phyloP scores from a whole-genome alignment of 257 asterid genomes.

The Ehretia macrophylla region DNA sequence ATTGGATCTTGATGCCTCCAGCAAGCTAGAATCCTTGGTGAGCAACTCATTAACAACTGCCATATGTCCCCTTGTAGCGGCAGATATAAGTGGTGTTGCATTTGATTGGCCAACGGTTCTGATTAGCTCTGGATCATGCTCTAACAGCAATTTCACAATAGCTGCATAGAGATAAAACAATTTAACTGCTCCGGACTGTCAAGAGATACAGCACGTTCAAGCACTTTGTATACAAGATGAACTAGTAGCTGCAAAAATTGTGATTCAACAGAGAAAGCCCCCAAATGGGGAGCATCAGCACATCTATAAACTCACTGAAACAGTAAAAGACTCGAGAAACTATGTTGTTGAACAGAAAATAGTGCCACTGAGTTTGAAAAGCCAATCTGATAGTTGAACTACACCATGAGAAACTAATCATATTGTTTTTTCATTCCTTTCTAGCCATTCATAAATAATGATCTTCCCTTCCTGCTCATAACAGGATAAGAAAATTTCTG shows the following conservation, averaged over 20 bases:
- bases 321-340: no score
- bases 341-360: no score
- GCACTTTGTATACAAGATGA: no score
- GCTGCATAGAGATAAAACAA: constrained; percentile 23
- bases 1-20: constrained; percentile 62
- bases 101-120: constrained; percentile 58
- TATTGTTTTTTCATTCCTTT: no score
- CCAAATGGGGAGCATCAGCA: no score
- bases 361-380: no score
- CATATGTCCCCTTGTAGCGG: constrained; percentile 64
- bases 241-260: not conserved
- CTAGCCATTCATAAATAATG: no score
- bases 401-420: no score
- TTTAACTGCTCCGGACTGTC: not conserved
- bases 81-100: constrained; percentile 70
- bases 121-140: constrained; percentile 53
- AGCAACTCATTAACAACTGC: constrained; percentile 56
- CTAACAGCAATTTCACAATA: constrained; percentile 54
- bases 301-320: no score
- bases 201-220: not conserved
- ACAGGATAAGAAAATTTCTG: no score
- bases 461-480: no score
- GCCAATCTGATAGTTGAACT: no score
- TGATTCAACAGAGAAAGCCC: not conserved
- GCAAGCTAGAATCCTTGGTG: constrained; percentile 42